phyloP scores from a whole-genome alignment of 805 yeast genomes.

The Lipomyces mesembrius region DNA sequence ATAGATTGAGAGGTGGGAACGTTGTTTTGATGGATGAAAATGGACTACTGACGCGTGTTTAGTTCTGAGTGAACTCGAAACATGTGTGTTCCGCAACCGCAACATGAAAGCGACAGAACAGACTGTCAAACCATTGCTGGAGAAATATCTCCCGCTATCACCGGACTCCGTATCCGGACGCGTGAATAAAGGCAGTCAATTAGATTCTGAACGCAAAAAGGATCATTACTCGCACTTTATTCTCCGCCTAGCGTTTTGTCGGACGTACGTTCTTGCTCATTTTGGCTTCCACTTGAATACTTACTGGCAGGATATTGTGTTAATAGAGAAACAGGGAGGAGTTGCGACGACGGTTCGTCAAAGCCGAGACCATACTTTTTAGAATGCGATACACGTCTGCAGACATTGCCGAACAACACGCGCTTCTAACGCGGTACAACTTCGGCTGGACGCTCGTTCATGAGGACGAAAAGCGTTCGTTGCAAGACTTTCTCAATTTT shows the following conservation, averaged over 20 bases:
- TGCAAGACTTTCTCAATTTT: slow-evolving; percentile 60
- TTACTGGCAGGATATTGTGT: neutral
- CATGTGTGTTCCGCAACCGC: slow-evolving; percentile 68
- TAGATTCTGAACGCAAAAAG: slow-evolving; percentile 70
- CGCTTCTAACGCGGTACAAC: slow-evolving; percentile 59
- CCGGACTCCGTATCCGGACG: slow-evolving; percentile 46
- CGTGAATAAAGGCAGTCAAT: slow-evolving; percentile 32
- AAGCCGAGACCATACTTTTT: slow-evolving; percentile 76
- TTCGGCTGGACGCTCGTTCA: slow-evolving; percentile 74
- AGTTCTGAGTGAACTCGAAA: slow-evolving; percentile 81
- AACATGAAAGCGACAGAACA: slow-evolving; percentile 66
- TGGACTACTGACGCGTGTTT: neutral
- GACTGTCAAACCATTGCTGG: slow-evolving; percentile 66
- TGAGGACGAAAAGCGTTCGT: slow-evolving; percentile 60
- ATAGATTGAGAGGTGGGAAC: slow-evolving; percentile 61
- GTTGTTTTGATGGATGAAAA: too few relatives aligned
- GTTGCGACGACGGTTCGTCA: slow-evolving; percentile 74
- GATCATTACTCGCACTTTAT: slow-evolving; percentile 94
- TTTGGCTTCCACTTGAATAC: neutral
- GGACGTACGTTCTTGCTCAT: slow-evolving; percentile 44
- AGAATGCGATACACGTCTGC: slow-evolving; percentile 69
- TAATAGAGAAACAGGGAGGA: slow-evolving; percentile 58
- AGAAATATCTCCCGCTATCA: slow-evolving; percentile 67
- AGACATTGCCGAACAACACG: slow-evolving; percentile 67
- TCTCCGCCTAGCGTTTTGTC: slow-evolving; percentile 84